Evolutionary conservation across 1,284 basidiomycete species (phyloP), one percentile per base, ranked within the genome.

Genomic region (Leccinum variabile): DNA sequence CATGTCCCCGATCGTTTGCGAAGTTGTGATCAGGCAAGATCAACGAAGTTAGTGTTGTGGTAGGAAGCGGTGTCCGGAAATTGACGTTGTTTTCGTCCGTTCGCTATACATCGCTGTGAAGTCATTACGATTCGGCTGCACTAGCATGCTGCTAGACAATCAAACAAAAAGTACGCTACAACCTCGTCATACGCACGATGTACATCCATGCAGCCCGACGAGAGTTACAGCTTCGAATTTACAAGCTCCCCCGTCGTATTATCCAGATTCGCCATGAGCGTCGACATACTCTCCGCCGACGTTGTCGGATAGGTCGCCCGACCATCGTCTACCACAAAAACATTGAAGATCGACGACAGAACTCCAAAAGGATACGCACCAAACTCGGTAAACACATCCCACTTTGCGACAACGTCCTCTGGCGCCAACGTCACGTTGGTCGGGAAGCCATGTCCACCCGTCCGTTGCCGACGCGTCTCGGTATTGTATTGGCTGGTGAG

Each of bases 381-480:
- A 72, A 97, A 98, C 73, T 85, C 82, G 30, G 91, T 95, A 75
- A 97, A 90, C 60, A 82, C 77, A 57, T 83, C 80, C 95, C 95
- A 98, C 72, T 94, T 90, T 41, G 81, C 77, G 35, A 89, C 74
- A 59, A 97, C 80, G 61, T 89, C 85, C 75, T 98, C 96, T 0
- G 94, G 91, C 7, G 86, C 88, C 66, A 91, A 82, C 3, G 84
- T 80, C 64, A 82, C 83, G 73, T 89, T 89, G 54, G 89, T 84
- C 9, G 93, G 90, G 87, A 97, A 97, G n/a, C 90, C 87, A 69
- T 90, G 76, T 7, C 97, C 97, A 32, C 89, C 91, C 9, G 94
- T 83, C 49, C 95, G 88, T 78, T 98, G 92, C 96, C 97, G 99
- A 66, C 97, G 85, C 50, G 93, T 89, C 61, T 90, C 84, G 33